phyloP scores from a whole-genome alignment of 257 asterid genomes.

The Nicotiana noctiflora region DNA sequence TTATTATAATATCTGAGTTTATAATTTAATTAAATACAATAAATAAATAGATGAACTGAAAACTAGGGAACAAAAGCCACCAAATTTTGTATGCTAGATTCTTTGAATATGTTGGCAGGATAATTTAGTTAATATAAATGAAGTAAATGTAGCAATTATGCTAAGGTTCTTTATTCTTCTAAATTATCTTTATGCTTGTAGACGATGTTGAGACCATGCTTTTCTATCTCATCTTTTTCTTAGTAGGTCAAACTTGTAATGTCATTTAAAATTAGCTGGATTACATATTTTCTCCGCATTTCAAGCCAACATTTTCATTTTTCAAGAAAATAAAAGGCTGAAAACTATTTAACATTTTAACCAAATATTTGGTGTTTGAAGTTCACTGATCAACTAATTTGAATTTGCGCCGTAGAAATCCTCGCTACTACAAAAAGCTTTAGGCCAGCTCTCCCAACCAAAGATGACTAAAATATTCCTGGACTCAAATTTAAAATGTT shows the following conservation, averaged over 20 bases:
- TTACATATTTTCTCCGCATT: no score
- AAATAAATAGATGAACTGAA: background rate
- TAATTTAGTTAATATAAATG: background rate
- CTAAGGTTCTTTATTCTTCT: background rate
- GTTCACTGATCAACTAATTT: no score
- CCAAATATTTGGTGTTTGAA: no score
- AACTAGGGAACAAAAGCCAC: background rate
- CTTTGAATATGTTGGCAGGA: background rate
- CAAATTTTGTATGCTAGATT: conserved; percentile 1
- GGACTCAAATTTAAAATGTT: no score
- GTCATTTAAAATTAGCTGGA: background rate
- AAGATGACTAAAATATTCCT: no score
- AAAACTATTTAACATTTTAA: background rate
- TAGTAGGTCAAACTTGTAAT: background rate
- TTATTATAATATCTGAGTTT: no score
- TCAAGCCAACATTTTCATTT: background rate
- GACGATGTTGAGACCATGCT: background rate
- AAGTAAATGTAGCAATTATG: background rate
- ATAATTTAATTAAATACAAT: background rate
- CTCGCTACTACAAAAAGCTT: no score
- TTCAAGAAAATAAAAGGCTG: background rate
- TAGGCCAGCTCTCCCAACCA: no score
- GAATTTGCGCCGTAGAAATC: no score
- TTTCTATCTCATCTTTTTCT: background rate
- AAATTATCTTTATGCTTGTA: background rate